These are phyloP conservation scores for Colletotrichum sp. DNA, from an alignment of 2,329 filamentous ascomycete species.

Conservation along the genomic window DNA sequence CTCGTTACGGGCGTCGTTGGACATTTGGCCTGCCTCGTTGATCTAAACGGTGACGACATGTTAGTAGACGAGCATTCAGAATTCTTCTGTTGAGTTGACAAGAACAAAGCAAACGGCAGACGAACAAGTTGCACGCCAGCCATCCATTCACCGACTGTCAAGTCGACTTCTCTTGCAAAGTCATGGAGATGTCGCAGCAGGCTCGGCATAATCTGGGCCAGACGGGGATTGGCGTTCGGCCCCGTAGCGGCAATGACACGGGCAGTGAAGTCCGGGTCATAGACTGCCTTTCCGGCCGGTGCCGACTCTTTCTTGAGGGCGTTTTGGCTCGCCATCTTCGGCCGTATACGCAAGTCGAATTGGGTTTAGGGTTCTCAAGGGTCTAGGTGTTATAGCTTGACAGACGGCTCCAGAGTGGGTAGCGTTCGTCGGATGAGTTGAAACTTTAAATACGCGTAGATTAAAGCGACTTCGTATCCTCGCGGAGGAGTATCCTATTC, in stretches of 20 bases:
- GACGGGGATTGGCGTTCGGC: constrained; percentile 63
- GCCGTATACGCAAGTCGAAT: neutral
- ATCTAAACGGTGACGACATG: constrained; percentile 41
- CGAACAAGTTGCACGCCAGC: constrained; percentile 62
- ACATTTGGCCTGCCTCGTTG: constrained; percentile 70
- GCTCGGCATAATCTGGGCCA: constrained; percentile 60
- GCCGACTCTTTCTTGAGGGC: neutral
- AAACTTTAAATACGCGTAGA: neutral
- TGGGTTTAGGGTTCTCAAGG: neutral
- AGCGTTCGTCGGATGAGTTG: neutral
- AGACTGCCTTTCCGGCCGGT: constrained; percentile 2
- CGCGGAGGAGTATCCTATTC: neutral
- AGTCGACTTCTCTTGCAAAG: constrained; percentile 69
- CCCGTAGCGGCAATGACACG: constrained; percentile 69
- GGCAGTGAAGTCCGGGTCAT: constrained; percentile 58
- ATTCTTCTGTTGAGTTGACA: neutral
- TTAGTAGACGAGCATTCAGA: neutral
- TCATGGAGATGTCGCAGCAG: constrained; percentile 70
- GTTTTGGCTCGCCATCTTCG: neutral
- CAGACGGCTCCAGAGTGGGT: neutral
- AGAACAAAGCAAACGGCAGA: neutral
- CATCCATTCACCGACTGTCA: constrained; percentile 72
- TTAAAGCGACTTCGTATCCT: neutral
- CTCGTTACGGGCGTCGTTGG: constrained; percentile 68
- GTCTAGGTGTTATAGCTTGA: neutral